Evolutionary conservation across 306 rosid genomes (phyloP).

Genomic region (Trifolium repens): DNA sequence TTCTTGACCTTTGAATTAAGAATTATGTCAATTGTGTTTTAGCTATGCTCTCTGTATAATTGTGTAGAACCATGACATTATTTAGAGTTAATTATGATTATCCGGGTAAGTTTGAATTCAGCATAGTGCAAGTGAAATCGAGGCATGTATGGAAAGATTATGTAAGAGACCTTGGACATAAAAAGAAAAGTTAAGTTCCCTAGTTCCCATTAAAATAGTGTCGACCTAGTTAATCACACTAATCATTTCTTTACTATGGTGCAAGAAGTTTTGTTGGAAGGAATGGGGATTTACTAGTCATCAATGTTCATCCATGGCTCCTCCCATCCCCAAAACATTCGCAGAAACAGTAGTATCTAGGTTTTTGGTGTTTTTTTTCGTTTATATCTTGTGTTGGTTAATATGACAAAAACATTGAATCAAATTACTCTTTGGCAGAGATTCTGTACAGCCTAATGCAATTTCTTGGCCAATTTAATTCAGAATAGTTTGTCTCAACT

Average conservation of each 20-base stretch:
- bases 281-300: constrained; percentile 19
- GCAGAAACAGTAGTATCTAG: constrained; percentile 14
- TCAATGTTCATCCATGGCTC: constrained; percentile 1
- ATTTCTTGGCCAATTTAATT: constrained; percentile 24
- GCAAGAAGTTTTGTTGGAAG: constrained; percentile 14
- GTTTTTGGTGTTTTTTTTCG: not conserved
- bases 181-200: constrained; percentile 21
- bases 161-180: constrained; percentile 10
- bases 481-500: constrained; percentile 17
- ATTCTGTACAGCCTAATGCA: constrained; percentile 3
- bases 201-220: constrained; percentile 3
- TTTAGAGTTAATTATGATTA: constrained; percentile 27
- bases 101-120: constrained; percentile 22
- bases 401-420: constrained; percentile 26
- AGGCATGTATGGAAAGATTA: constrained; percentile 12
- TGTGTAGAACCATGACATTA: constrained; percentile 29
- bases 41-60: constrained; percentile 14
- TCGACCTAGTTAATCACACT: constrained; percentile 21
- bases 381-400: constrained; percentile 24
- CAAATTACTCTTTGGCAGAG: constrained; percentile 14
- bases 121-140: constrained; percentile 13
- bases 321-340: constrained; percentile 14
- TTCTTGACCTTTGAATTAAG: constrained; percentile 38
- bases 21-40: constrained; percentile 9
- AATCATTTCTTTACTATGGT: not conserved